These are phyloP conservation scores for Nephromyces sp. DNA, from an alignment of 169 alveolate genomes.

Conservation along the genomic window DNA sequence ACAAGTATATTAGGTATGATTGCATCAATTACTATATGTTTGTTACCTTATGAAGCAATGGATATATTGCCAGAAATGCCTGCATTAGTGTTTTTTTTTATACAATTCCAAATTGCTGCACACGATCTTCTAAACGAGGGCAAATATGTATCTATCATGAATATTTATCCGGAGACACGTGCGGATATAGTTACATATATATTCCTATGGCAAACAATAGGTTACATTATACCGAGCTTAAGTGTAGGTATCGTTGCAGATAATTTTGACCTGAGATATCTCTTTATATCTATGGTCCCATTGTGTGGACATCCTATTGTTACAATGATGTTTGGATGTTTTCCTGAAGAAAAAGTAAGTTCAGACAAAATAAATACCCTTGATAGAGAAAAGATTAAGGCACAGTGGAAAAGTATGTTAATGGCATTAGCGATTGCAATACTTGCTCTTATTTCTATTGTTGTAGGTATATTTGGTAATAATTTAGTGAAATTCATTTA, in stretches of 20 bases:
- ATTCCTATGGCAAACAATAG: background rate
- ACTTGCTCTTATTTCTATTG: background rate
- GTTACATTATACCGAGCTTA: background rate
- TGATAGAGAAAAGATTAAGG: background rate
- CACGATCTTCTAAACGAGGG: conserved; percentile 25
- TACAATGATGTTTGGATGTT: background rate
- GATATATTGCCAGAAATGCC: background rate
- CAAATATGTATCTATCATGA: background rate
- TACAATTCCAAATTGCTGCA: conserved; percentile 14
- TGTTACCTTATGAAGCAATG: conserved; percentile 6
- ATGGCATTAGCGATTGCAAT: background rate
- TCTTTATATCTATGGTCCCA: conserved; percentile 15
- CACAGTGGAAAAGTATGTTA: background rate
- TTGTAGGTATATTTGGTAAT: background rate
- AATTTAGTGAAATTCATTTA: background rate
- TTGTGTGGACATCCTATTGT: background rate
- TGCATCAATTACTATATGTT: conserved; percentile 9
- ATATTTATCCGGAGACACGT: background rate
- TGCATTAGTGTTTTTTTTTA: background rate
- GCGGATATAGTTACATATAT: conserved; percentile 1
- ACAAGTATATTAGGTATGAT: conserved; percentile 15
- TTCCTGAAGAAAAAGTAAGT: conserved; percentile 1
- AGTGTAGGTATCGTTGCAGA: conserved; percentile 20
- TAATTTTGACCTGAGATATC: background rate
- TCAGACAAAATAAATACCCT: background rate